Conservation (phyloP, 768 basidiomycete species). For the Collybiopsis confluens region DNA sequence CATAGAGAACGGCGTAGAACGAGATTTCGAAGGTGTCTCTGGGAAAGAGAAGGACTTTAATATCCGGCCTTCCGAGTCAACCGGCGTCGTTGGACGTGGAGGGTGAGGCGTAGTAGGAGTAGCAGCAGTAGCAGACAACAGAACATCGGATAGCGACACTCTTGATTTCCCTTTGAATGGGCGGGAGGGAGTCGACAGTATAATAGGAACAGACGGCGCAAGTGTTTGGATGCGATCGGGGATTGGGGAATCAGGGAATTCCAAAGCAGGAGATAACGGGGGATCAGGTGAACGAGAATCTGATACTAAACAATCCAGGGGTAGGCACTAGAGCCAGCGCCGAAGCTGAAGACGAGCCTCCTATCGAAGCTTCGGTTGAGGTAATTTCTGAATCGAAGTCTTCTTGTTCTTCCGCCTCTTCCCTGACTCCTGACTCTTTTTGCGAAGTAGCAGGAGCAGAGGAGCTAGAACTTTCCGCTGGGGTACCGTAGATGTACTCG, state of each 20-base stretch:
- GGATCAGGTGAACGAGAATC: conserved; percentile 21
- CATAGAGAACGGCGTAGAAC: background rate
- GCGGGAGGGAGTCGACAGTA: conserved; percentile 1
- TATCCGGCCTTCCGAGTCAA: background rate
- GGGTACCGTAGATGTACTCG: conserved; percentile 18
- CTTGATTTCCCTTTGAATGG: background rate
- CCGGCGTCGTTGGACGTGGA: background rate
- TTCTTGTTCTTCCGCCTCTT: background rate
- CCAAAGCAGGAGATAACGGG: conserved; percentile 10
- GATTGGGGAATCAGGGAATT: background rate
- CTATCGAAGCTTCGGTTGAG: background rate
- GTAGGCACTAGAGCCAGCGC: background rate
- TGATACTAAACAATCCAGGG: conserved; percentile 19
- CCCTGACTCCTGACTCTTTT: too few relatives aligned
- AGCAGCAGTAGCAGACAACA: too few relatives aligned
- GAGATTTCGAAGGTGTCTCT: background rate
- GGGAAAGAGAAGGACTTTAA: background rate
- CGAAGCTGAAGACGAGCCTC: background rate
- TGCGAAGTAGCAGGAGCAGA: conserved; percentile 26
- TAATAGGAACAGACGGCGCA: background rate
- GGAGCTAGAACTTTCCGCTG: conserved; percentile 19
- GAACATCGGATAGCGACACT: too few relatives aligned
- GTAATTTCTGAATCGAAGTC: background rate
- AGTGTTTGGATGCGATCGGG: background rate
- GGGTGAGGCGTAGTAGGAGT: background rate